Percentiles rank a stretch among this genome's conserved stretches.
Conservation (phyloP, 2,329 filamentous ascomycete species). For the Decorospora gaudefroyi region DNA sequence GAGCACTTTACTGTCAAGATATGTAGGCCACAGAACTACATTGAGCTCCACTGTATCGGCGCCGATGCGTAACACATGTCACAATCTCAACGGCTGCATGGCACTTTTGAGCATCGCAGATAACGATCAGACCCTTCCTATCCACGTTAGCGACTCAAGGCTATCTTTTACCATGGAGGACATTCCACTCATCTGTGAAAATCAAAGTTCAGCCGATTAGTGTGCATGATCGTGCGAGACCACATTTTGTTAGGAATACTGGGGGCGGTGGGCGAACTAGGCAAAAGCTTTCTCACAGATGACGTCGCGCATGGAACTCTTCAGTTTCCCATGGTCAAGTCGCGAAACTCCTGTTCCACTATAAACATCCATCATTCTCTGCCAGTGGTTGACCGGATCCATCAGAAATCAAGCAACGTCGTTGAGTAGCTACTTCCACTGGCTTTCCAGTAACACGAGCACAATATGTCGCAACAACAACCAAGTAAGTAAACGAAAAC, state of each 20-base stretch:
- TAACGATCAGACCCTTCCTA: slow-evolving; percentile 8
- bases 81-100: slow-evolving; percentile 8
- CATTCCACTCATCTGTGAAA: slow-evolving; percentile 4
- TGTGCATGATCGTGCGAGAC: slow-evolving; percentile 1
- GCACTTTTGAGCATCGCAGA: slow-evolving; percentile 7
- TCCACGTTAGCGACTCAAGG: slow-evolving; percentile 1
- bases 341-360: slow-evolving; percentile 3
- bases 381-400: too few species aligned
- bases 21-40: slow-evolving; percentile 1
- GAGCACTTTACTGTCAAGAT: background rate
- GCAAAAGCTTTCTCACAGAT: slow-evolving; percentile 22
- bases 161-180: background rate
- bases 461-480: slow-evolving; percentile 18
- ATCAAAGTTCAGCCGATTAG: slow-evolving; percentile 6
- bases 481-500: slow-evolving; percentile 5
- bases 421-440: too few species aligned
- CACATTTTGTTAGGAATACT: slow-evolving; percentile 1
- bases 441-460: background rate
- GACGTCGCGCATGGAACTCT: slow-evolving; percentile 33
- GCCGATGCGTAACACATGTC: slow-evolving; percentile 9
- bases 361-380: too few species aligned
- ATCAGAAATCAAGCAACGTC: too few species aligned
- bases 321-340: slow-evolving; percentile 21
- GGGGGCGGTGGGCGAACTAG: slow-evolving; percentile 8
- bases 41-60: slow-evolving; percentile 1